A percentile compares a stretch with the other conserved stretches of the same genome.
phyloP scores from a whole-genome alignment of 495 filamentous ascomycete species.

The Hyphodiscus hymeniophilus region DNA sequence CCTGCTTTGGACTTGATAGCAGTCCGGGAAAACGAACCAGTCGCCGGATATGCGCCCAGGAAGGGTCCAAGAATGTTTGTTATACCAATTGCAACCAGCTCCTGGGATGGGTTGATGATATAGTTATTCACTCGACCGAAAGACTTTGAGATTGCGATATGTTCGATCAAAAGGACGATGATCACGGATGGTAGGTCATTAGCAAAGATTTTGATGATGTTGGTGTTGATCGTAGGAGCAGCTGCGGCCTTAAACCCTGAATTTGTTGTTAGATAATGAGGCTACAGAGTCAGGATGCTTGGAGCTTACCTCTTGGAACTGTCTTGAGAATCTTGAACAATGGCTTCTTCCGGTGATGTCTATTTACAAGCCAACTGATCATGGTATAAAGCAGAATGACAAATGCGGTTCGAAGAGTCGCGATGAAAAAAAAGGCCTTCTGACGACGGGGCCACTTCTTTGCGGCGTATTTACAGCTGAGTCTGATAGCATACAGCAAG shows the following conservation, averaged over 20 bases:
- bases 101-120: constrained; percentile 94
- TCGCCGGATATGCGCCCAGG: constrained; percentile 88
- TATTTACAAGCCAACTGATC: constrained; percentile 81
- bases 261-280: constrained; percentile 2
- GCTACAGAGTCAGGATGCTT: background rate
- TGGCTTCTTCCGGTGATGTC: constrained; percentile 38
- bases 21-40: constrained; percentile 93
- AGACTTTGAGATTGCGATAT: constrained; percentile 96
- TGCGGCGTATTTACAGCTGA: constrained; percentile 54
- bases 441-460: constrained; percentile 59
- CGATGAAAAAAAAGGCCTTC: constrained; percentile 80
- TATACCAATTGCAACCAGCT: constrained; percentile 91
- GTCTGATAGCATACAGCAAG: constrained; percentile 78
- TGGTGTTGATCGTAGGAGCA: constrained; percentile 58
- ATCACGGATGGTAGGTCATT: constrained; percentile 64
- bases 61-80: constrained; percentile 90
- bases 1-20: constrained; percentile 98
- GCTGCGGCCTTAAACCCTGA: constrained; percentile 62
- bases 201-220: constrained; percentile 45
- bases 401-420: constrained; percentile 80
- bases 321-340: constrained; percentile 61
- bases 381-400: constrained; percentile 90
- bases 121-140: constrained; percentile 98
- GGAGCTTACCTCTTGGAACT: constrained; percentile 32
- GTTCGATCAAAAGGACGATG: constrained; percentile 92